Evolutionary conservation across 2,329 filamentous ascomycete species (phyloP), one percentile per base, ranked within the genome.

Genomic region (Myriangium duriaei): DNA sequence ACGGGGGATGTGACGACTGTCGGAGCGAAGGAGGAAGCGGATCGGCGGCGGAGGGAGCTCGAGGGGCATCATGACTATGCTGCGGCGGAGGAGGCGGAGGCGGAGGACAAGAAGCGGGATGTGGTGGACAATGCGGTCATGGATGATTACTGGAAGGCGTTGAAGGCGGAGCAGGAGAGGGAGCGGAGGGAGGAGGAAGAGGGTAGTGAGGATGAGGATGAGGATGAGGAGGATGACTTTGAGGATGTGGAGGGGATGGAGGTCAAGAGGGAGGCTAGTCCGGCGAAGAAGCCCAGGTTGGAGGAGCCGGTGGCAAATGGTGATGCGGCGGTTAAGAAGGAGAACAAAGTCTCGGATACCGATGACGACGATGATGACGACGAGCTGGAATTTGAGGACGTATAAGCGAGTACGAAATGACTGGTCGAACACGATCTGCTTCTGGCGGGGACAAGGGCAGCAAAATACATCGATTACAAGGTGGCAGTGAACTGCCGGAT

Each of bases 131-230:
- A 74, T 42, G 64, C 68, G 18, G 64, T 71, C 30, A 71, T 85
- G 44, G 76, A 79, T 40, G 73, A 74, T 38, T 74, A 81, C 40
- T 85, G 82, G 53, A 72, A 72, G 26, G 71, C 71, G 42, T 65
- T 85, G 12, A 76, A 76, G 48, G 70, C 68, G 4, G 73, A 76
- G 44, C 71, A 79, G 54, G 65, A 54, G 35, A 52, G 60, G 32
- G 51, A 60, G 32, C 57, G 57, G 11, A 53, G 57, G 30, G 53
- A 59, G 37, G 52, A 57, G 5, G 58, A 64, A 11, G 62, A 67
- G 26, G 65, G 73, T 17, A 69, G 67, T n/a, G 65, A 64, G 30
- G 63, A 66, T 11, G 66, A 69, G 38, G 62, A 63, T 1, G 65
- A 67, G 15, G 61, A 62, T 14, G 21, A 26, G 7, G 64, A 64